Percentiles rank a stretch among this genome's conserved stretches.
These are phyloP conservation scores for Pleurotus salmoneostramineus DNA, from an alignment of 768 basidiomycete genomes.

Conservation along the genomic window DNA sequence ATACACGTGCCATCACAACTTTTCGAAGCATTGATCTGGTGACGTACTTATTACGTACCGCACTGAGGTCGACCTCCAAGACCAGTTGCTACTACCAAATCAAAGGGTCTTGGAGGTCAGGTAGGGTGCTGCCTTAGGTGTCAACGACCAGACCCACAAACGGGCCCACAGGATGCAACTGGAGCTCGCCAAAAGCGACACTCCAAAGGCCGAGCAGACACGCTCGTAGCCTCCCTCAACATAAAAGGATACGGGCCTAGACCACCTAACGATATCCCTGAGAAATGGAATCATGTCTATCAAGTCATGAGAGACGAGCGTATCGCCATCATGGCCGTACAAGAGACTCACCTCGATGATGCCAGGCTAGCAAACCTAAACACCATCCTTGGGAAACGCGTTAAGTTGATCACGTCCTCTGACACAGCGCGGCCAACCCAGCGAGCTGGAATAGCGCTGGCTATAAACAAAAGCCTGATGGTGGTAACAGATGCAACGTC, in stretches of 20 bases:
- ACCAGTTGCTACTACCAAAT: no score
- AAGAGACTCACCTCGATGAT: conserved; percentile 27
- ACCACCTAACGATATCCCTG: not conserved
- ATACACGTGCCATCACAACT: no score
- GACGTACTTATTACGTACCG: no score
- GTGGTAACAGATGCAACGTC: conserved; percentile 10
- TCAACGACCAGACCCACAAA: no score
- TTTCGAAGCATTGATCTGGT: no score
- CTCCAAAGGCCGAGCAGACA: conserved; percentile 8
- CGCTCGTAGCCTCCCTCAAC: conserved; percentile 19
- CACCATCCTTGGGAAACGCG: not conserved
- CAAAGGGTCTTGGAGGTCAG: no score
- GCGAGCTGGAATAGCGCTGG: conserved; percentile 25
- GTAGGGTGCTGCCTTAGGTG: no score
- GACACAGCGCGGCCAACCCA: conserved; percentile 15
- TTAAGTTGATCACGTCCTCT: conserved; percentile 15
- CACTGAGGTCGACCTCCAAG: no score
- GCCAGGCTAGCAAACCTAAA: conserved; percentile 8
- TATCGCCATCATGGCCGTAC: conserved; percentile 23
- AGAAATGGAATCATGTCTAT: conserved; percentile 23
- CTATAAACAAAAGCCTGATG: conserved; percentile 26
- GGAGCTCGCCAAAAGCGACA: no score
- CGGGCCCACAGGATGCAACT: no score
- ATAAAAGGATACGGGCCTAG: conserved; percentile 16
- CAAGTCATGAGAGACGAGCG: conserved; percentile 18